These are phyloP conservation scores for Tricholoma saponaceum DNA, from an alignment of 768 basidiomycete genomes.

Conservation along the genomic window DNA sequence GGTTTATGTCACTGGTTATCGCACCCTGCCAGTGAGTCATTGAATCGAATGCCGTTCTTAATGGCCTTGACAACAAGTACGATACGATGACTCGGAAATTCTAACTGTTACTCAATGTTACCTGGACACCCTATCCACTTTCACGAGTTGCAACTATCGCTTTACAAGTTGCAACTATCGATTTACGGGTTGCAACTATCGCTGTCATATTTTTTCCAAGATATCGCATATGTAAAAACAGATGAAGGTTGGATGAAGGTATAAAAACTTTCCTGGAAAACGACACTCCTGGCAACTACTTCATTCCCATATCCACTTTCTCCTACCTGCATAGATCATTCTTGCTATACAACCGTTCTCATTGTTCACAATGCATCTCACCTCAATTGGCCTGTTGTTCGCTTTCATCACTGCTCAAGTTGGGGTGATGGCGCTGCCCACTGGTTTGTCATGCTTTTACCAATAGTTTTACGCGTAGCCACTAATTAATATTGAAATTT, in stretches of 20 bases:
- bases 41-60: no score
- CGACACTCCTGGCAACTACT: background rate
- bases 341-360: background rate
- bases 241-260: background rate
- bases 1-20: no score
- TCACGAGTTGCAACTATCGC: background rate
- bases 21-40: no score
- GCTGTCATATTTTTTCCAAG: background rate
- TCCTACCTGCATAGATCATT: background rate
- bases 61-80: no score
- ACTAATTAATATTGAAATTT: background rate
- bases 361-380: background rate
- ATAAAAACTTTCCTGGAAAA: background rate
- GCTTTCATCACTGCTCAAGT: background rate
- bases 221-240: background rate
- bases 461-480: background rate
- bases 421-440: background rate
- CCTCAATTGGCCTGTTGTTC: background rate
- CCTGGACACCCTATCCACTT: no score
- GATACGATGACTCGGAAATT: background rate
- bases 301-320: background rate
- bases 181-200: background rate
- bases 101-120: background rate
- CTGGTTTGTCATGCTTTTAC: background rate
- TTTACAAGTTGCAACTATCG: background rate